Evolutionary conservation across 1,284 basidiomycete species (phyloP).

Genomic region (Leccinum pallidistipes): DNA sequence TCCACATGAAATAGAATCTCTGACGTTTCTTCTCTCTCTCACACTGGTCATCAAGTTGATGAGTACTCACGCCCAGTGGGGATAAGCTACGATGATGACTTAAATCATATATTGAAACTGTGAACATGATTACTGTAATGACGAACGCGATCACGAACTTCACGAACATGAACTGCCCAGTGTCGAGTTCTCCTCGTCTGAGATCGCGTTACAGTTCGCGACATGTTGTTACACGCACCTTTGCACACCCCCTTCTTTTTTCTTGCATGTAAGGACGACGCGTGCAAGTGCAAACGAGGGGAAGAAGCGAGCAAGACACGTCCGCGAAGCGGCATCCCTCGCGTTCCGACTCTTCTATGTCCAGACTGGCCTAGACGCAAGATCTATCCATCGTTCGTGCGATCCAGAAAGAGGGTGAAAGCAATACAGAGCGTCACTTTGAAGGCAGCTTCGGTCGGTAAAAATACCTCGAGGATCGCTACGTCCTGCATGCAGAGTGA

Average conservation of each 20-base stretch:
- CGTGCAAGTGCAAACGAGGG: slow-evolving; percentile 23
- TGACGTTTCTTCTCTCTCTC: neutral
- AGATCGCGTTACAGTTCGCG: slow-evolving; percentile 4
- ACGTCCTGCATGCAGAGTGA: slow-evolving; percentile 49
- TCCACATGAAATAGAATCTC: neutral
- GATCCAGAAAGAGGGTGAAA: neutral
- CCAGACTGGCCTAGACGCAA: slow-evolving; percentile 7
- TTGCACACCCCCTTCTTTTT: neutral
- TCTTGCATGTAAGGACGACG: slow-evolving; percentile 13
- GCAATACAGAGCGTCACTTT: slow-evolving; percentile 27
- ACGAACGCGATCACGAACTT: neutral
- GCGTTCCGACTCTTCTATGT: neutral
- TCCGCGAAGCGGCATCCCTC: slow-evolving; percentile 18
- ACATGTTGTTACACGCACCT: neutral
- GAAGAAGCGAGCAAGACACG: slow-evolving; percentile 21
- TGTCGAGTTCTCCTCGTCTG: slow-evolving; percentile 1
- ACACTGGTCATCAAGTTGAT: neutral
- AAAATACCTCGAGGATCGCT: slow-evolving; percentile 50
- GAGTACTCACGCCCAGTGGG: neutral
- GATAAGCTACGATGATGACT: neutral
- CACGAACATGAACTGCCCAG: neutral
- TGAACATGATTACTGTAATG: neutral
- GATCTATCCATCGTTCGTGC: neutral
- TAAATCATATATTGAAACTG: neutral
- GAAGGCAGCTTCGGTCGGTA: slow-evolving; percentile 52